Base-by-base conservation (phyloP, 805 yeast species). In the Vanderwaltozyma yarrowii region DNA sequence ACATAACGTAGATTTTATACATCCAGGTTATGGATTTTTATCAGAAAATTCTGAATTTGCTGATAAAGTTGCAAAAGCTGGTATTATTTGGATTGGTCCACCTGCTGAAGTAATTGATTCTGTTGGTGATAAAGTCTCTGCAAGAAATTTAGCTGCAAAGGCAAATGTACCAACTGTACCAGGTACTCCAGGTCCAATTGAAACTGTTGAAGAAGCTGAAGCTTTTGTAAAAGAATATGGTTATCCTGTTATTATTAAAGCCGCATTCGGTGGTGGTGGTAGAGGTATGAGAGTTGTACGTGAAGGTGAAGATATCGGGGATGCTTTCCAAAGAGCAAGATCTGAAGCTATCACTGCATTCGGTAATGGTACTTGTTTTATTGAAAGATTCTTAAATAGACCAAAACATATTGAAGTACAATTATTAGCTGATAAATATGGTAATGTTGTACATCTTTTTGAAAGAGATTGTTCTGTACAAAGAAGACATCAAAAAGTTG, bases 191-290 rank as follows among this genome's bases (percentile, higher is more conserved):
- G 98, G 97, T 30, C 97, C 98, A 45, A 87, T 92, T 58, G 88
- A 79, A 41, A 54, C 72, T 20, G 79, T 79, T 18, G 79, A 71
- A 40, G 86, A 89, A 54, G 97, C 97, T 25, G 53, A 66, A 46
- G 78, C 61, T 8, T 89, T 89, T 57, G 96, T 88, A 27, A 74
- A 66, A 32, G 57, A 86, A 65, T 73, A 89, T 62, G 98, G 98
- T 24, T 88, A 62, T 66, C 98, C 98, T 8, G 97, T 92, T 35
- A 89, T 89, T 65, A 87, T 89, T 66, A 89, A 89, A 67, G 98
- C 98, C 33, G 98, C 98, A 28, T 92, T 83, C 58, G 98, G 98
- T 62, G 98, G 98, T 67, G 98, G 98, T 72, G 98, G 98, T 59
- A 79, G 97, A 67, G 98, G 98, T 74, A 92, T 89, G 97, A 80